Base-by-base conservation (phyloP, 2,329 filamentous ascomycete species). In the Aspergillus bombycis region DNA sequence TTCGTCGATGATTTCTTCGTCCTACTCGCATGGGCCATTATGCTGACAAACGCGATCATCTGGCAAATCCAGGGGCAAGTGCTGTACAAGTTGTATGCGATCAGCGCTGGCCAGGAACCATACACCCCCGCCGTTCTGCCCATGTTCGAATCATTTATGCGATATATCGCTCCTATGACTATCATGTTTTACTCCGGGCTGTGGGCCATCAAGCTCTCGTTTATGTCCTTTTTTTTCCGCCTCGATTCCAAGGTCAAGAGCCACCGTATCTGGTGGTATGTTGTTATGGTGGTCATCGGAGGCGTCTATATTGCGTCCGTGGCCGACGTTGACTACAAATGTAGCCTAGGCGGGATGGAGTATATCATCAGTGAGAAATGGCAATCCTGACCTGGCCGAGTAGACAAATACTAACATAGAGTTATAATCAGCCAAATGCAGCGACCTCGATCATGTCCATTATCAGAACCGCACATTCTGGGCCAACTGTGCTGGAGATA, bases 121-220 rank as follows among this genome's bases (percentile, higher is more conserved):
- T 61, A 62, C n/a, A 58, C 58, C 8, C 38, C 43, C 5, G 62
- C 60, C 9, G 60, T 68, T 19, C n/a, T 63, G 0, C 56, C 50
- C 2, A 45, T 56, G 12, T 70, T 62, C 28, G 53, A 55, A 16
- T n/a, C 16, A 16, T 67, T 67, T 19, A 65, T 67, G 52, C 62
- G 53, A 1, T 66, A 57, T 3, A 60, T 66, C 7, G 65, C 61
- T 11, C 67, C 64, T 3, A 38, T 69, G 11, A 50, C 65, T 46
- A 67, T 68, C 48, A 28, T 70, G 0, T 69, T 68, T 12, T 69
- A 69, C 23, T 59, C 67, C 1, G 63, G 60, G 4, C 32, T 69
- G 10, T 68, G 62, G 64, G 58, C 58, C 30, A 60, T 70, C 28
- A 70, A 70, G 34, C 64, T 68, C 19, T 67, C 65, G 1, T 70